Evolutionary conservation across 2,329 filamentous ascomycete genomes (phyloP), one percentile per base, ranked within the genome.

Genomic region (Scedosporium apiospermum): DNA sequence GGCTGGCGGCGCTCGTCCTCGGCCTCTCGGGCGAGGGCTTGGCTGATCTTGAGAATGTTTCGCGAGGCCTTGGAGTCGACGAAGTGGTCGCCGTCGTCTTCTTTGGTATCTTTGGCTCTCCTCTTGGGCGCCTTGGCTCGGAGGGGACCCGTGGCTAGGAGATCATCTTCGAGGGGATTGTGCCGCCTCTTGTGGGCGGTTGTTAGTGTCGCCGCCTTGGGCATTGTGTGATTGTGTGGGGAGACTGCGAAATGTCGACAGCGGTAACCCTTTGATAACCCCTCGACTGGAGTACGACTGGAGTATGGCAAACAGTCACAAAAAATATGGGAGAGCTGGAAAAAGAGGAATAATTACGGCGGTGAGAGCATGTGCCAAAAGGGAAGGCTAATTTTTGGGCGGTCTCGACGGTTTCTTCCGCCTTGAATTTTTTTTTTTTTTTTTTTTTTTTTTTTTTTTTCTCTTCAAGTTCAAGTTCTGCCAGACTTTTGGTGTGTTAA

Each of bases 81-180:
- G 70, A 89, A 98, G 66, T 82, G 79, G 65, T 89, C 85, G 64
- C 84, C 82, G 63, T 85, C 82, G 41, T 86, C 82, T 64, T 84
- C 83, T 60, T 80, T 83, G 61, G 79, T 81, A 60, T 79, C 82
- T 74, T 86, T 89, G 66, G 81, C 78, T 74, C 87, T 88, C 68
- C 82, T 82, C 78, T 91, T 91, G 68, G 87, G 87, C 34, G 85
- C 81, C 80, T 93, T 87, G 72, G 86, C 86, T 77, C 93, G 85
- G 70, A 93, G 74, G 67, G 87, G 79, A 65, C 88, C 82, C 63
- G 87, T 82, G 67, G 91, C 81, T 68, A 88, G 76, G 71, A 98
- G 82, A 70, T 98, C 95, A 71, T 96, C 90, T 69, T 93, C 89
- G 64, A 99, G 88, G 49, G 93, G 93, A 68, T 96, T 96, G 77